Evolutionary conservation across 441 rosid genomes (phyloP).

Genomic region (Populus trichocarpa): DNA sequence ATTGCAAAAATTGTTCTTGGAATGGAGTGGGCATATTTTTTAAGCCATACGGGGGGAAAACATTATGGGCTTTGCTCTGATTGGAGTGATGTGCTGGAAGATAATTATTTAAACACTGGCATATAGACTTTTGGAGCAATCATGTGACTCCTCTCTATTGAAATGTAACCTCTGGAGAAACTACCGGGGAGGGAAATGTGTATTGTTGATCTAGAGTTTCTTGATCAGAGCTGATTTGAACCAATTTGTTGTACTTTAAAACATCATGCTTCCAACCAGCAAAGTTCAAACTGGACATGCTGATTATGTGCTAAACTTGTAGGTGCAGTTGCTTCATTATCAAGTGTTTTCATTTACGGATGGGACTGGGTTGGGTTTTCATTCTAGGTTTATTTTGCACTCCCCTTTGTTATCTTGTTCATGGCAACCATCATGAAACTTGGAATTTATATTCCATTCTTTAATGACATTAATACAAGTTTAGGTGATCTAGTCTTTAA

Average conservation of each 20-base stretch:
- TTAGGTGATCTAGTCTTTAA: neutral
- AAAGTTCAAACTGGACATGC: neutral
- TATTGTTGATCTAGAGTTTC: neutral
- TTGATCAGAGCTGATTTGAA: neutral
- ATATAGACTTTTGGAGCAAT: neutral
- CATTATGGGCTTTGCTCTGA: neutral
- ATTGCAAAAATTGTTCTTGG: neutral
- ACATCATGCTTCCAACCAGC: neutral
- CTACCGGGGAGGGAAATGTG: neutral
- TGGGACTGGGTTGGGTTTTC: neutral
- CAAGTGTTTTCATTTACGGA: neutral
- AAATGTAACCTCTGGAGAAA: neutral
- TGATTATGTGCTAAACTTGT: neutral
- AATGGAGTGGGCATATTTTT: neutral
- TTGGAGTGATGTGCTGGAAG: neutral
- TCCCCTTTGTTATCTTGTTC: neutral
- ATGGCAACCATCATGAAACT: conserved; percentile 6
- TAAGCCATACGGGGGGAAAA: neutral
- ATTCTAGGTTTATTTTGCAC: neutral
- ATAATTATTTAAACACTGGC: neutral
- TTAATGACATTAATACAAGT: neutral
- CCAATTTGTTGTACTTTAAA: neutral
- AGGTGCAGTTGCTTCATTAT: neutral
- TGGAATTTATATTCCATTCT: conserved; percentile 7
- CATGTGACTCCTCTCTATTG: neutral